Conservation (phyloP, 2,329 filamentous ascomycete species). For the Didymella pomorum region DNA sequence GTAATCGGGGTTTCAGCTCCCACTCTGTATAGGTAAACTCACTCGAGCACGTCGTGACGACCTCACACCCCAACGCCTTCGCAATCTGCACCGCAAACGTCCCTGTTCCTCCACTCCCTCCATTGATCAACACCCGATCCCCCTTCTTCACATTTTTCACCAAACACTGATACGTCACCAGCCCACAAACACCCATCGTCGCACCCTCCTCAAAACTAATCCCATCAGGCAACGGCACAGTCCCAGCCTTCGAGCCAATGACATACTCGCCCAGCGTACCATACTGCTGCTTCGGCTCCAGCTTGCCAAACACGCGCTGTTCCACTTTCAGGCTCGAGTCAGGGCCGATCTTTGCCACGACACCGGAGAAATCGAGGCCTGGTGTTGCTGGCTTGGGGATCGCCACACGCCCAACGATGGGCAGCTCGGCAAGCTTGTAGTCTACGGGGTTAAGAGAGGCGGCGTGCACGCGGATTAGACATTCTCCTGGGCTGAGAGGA, state of each 20-base stretch:
- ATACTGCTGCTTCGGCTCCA: constrained; percentile 34
- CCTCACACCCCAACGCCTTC: constrained; percentile 64
- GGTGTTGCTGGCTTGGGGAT: constrained; percentile 35
- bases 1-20: background rate
- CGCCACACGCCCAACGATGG: constrained; percentile 27
- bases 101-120: constrained; percentile 68
- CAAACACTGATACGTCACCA: constrained; percentile 35
- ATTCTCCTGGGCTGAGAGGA: constrained; percentile 22
- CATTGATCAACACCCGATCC: constrained; percentile 67
- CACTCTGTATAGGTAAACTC: background rate
- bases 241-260: constrained; percentile 29
- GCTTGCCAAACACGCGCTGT: constrained; percentile 34
- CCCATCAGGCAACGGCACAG: constrained; percentile 27
- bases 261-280: constrained; percentile 34
- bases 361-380: constrained; percentile 32
- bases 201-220: constrained; percentile 26
- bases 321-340: constrained; percentile 22
- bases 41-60: constrained; percentile 65
- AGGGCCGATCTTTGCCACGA: constrained; percentile 18
- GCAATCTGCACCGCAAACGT: constrained; percentile 69
- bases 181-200: constrained; percentile 31
- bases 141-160: constrained; percentile 36
- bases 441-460: constrained; percentile 38
- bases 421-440: constrained; percentile 33
- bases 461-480: constrained; percentile 25